Evolutionary conservation across 2,329 filamentous ascomycete species (phyloP).

Genomic region (Penicillium sp.): DNA sequence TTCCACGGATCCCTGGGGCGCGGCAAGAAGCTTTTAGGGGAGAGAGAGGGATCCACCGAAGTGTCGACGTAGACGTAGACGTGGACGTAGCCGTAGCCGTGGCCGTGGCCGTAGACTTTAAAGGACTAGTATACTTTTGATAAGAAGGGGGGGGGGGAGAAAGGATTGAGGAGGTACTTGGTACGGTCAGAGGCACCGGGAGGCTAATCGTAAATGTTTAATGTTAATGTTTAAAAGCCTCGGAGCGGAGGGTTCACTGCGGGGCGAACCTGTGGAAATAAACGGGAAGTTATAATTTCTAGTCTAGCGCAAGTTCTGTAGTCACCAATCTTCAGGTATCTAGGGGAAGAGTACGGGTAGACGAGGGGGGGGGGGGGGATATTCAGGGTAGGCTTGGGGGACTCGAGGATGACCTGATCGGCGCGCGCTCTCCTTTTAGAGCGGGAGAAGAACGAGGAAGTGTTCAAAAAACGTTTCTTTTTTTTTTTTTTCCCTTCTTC

Average conservation of each 20-base stretch:
- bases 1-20: conserved; percentile 26
- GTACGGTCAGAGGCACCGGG: conserved; percentile 8
- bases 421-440: neutral
- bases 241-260: conserved; percentile 15
- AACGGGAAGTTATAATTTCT: neutral
- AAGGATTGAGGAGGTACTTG: neutral
- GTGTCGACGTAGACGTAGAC: neutral
- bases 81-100: too few relatives aligned
- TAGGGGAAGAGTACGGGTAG: neutral
- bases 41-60: conserved; percentile 3
- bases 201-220: conserved; percentile 14
- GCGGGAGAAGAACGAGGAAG: conserved; percentile 21
- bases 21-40: conserved; percentile 26
- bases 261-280: conserved; percentile 5
- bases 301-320: too few relatives aligned
- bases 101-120: neutral
- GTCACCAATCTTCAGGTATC: neutral
- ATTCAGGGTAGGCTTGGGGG: neutral
- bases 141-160: neutral
- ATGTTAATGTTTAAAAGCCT: conserved; percentile 13
- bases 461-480: conserved; percentile 12
- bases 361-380: too few relatives aligned
- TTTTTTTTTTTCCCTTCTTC: too few relatives aligned
- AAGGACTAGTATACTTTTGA: neutral
- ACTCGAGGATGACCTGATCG: neutral